Evolutionary conservation across 2,329 filamentous ascomycete genomes (phyloP).

Genomic region (Ilyonectria sp.): DNA sequence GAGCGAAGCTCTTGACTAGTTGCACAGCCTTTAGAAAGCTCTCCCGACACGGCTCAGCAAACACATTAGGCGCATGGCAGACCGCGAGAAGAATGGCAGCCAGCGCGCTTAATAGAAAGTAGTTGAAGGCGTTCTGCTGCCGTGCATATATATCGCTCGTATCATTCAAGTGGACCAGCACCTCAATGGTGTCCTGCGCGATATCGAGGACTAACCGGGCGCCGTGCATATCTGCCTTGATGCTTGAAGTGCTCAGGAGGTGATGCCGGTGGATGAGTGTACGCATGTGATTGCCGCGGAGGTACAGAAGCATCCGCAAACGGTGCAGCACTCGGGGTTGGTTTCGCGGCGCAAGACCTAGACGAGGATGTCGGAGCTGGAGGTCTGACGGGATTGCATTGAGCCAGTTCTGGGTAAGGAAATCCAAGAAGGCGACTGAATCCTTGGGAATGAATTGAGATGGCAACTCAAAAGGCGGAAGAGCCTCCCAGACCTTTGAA

Average conservation of each 20-base stretch:
- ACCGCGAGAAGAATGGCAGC: conserved; percentile 55
- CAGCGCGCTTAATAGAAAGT: conserved; percentile 48
- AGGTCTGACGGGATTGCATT: conserved; percentile 62
- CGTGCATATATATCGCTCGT: conserved; percentile 49
- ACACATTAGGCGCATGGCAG: conserved; percentile 59
- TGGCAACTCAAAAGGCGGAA: conserved; percentile 55
- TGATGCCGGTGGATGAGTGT: conserved; percentile 62
- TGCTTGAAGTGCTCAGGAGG: conserved; percentile 56
- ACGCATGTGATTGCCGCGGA: conserved; percentile 62
- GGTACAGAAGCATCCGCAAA: conserved; percentile 58
- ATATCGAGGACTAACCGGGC: conserved; percentile 56
- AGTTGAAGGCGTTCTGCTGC: conserved; percentile 49
- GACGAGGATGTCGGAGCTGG: conserved; percentile 54
- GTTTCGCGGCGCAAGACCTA: conserved; percentile 51
- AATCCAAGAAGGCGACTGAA: conserved; percentile 57
- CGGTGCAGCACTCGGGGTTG: conserved; percentile 57
- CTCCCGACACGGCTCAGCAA: conserved; percentile 54
- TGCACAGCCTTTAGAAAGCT: conserved; percentile 52
- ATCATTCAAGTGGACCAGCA: conserved; percentile 46
- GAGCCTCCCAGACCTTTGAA: conserved; percentile 62
- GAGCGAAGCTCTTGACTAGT: conserved; percentile 52
- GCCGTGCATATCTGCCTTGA: conserved; percentile 53
- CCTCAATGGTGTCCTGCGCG: conserved; percentile 48
- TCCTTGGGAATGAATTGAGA: conserved; percentile 56
- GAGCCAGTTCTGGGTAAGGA: conserved; percentile 62